Evolutionary conservation across 2,329 filamentous ascomycete genomes (phyloP).

Genomic region (Microcyclosporella mali): DNA sequence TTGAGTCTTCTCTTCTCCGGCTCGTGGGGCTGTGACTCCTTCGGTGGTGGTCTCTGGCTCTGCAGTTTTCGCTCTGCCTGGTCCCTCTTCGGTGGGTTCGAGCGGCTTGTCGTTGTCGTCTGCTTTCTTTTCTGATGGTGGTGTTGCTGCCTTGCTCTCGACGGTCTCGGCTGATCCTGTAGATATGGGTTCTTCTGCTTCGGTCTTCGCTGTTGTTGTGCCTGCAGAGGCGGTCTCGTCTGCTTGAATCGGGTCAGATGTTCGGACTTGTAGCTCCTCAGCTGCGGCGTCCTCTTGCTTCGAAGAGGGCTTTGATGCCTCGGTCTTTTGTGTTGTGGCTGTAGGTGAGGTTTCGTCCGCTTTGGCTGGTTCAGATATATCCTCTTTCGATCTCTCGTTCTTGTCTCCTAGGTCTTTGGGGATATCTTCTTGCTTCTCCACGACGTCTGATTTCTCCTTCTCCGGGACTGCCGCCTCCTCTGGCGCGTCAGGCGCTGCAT

Average conservation of each 20-base stretch:
- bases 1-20: slow-evolving; percentile 20
- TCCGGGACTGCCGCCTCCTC: slow-evolving; percentile 3
- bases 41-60: slow-evolving; percentile 3
- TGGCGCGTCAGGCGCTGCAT: slow-evolving; percentile 28
- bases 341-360: too few relatives aligned
- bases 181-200: slow-evolving; percentile 17
- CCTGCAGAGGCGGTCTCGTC: too few relatives aligned
- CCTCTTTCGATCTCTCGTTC: neutral
- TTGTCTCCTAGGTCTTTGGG: slow-evolving; percentile 7
- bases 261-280: too few relatives aligned
- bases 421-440: slow-evolving; percentile 10
- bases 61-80: neutral
- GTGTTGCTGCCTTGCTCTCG: slow-evolving; percentile 6
- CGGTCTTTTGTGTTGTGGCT: neutral
- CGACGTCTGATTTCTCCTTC: neutral
- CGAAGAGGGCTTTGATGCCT: slow-evolving; percentile 16
- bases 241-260: neutral
- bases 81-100: slow-evolving; percentile 22
- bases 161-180: slow-evolving; percentile 17
- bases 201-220: neutral
- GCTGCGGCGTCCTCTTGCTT: too few relatives aligned
- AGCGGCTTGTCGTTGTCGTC: slow-evolving; percentile 17
- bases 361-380: neutral
- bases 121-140: slow-evolving; percentile 6
- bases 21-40: slow-evolving; percentile 14